Base-by-base conservation (phyloP, 2,329 filamentous ascomycete species). In the Aspergillus fischeri region DNA sequence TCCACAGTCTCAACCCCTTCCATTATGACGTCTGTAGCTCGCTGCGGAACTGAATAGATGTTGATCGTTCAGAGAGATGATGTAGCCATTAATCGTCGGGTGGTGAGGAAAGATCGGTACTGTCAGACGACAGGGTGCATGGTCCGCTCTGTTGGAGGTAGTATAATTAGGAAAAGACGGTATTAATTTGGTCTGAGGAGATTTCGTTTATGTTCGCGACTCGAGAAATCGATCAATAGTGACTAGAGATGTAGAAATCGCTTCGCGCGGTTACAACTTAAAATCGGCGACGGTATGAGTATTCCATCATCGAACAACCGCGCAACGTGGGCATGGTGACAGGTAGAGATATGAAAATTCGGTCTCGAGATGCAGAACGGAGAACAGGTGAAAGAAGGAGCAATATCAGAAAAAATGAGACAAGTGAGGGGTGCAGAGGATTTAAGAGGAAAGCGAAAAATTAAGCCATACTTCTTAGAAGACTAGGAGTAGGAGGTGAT, bases 1-100 rank as follows among this genome's bases (percentile, higher is more conserved):
- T 96, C 91, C 69, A 95, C 84, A 64, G 88, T 87, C 73, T 91
- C 86, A 63, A 90, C 84, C 66, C 89, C 87, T 76, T 93, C 90
- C 90, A 93, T 93, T 60, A 65, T 79, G 60, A 59, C 44, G 21
- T 45, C n/a, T 49, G 24, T 53, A 9, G 24, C 55, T 52, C n/a
- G 38, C 45, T 52, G 21, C 14, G 14, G 3, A 38, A 17, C 32
- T 7, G 32, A 17, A 38, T 38, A 38, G 32, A 38, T 38, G 32
- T 38, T 24, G 25, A 32, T 29, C 14, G 20, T 14, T 24, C n/a
- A 42, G 17, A 45, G 14, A 55, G 28, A 14, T 8, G 48, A 24
- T 44, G 14, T 38, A 38, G 32, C 32, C 32, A 38, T 38, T 17
- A 41, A 49, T 47, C 44, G 44, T 47, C 44, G 20, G 8, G 5